Percentiles rank a stretch among this genome's conserved stretches.
Conservation (phyloP, 768 basidiomycete species). For the Termitomyces sp. region DNA sequence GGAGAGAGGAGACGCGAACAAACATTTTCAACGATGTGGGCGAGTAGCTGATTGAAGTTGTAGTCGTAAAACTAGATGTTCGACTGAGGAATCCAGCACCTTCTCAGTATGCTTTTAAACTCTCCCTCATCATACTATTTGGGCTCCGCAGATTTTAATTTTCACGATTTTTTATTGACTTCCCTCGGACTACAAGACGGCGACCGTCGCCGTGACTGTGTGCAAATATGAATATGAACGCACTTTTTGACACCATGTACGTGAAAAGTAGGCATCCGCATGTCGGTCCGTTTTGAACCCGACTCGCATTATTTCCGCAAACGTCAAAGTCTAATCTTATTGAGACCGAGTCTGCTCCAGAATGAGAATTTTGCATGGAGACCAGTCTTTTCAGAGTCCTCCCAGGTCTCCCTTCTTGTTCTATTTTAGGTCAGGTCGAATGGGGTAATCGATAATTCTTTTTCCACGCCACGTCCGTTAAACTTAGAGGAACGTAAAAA, state of each 20-base stretch:
- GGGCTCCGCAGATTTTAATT: neutral
- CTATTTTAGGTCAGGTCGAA: neutral
- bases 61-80: neutral
- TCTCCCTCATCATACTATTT: neutral
- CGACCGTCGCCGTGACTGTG: too few species aligned
- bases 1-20: constrained; percentile 8
- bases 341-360: neutral
- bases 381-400: neutral
- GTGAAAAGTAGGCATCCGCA: neutral
- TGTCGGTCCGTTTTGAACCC: neutral
- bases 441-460: neutral
- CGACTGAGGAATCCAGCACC: neutral
- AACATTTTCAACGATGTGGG: constrained; percentile 5
- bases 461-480: neutral
- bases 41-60: neutral
- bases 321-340: too few species aligned
- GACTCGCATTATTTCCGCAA: neutral
- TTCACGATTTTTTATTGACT: neutral
- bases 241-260: neutral
- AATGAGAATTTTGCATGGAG: neutral
- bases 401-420: neutral
- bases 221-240: neutral
- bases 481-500: neutral
- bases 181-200: neutral
- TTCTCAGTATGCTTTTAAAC: neutral